Conservation (phyloP, 2,329 filamentous ascomycete species). For the Colletotrichum navitas region DNA sequence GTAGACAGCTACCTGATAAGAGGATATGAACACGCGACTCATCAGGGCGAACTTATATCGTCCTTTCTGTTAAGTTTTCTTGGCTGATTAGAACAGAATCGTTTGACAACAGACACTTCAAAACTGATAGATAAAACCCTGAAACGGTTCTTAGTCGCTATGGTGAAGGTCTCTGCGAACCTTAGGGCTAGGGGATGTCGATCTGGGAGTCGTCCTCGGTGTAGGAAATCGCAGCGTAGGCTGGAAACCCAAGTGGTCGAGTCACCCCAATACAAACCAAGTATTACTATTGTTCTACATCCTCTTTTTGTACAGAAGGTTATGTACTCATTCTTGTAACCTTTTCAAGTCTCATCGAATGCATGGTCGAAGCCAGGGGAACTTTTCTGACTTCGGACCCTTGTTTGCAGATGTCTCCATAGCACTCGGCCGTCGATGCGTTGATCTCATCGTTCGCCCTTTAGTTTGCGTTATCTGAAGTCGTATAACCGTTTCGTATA, state of each 20-base stretch:
- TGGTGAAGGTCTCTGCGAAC: background rate
- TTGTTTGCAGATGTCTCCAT: background rate
- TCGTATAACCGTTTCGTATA: background rate
- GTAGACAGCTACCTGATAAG: background rate
- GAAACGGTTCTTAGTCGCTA: conserved; percentile 36
- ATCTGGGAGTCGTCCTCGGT: conserved; percentile 39
- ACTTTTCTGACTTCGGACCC: background rate
- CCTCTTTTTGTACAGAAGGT: background rate
- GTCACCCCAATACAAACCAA: background rate
- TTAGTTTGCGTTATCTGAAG: background rate
- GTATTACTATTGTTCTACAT: background rate
- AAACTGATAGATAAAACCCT: conserved; percentile 23
- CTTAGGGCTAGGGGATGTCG: conserved; percentile 37
- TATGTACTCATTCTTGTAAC: background rate
- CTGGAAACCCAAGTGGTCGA: conserved; percentile 16
- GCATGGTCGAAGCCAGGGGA: background rate
- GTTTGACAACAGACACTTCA: conserved; percentile 20
- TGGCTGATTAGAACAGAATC: conserved; percentile 43
- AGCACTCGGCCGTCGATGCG: background rate
- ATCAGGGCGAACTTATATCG: conserved; percentile 36
- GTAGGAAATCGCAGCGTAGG: conserved; percentile 46
- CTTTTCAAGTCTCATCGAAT: background rate
- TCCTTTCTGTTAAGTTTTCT: conserved; percentile 29
- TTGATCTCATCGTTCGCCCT: background rate
- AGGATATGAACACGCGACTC: background rate